Conservation (phyloP, 768 basidiomycete species). For the Boletus coccyginus region DNA sequence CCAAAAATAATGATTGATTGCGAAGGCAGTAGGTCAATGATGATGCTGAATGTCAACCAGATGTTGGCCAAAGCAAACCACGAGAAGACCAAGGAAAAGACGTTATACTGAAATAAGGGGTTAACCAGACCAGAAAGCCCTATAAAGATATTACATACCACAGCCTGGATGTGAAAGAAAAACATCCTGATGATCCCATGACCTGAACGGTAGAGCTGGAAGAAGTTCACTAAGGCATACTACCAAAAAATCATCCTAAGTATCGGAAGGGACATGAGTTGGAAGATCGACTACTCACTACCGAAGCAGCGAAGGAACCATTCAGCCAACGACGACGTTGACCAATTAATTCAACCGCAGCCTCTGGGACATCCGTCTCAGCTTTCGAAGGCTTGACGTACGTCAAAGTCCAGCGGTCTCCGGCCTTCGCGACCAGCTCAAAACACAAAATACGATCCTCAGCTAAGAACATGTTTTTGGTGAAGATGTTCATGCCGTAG, state of each 20-base stretch:
- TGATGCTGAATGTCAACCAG: slow-evolving; percentile 95
- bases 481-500: slow-evolving; percentile 96
- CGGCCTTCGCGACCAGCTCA: slow-evolving; percentile 89
- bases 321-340: slow-evolving; percentile 97
- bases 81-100: slow-evolving; percentile 81
- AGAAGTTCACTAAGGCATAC: slow-evolving; percentile 94
- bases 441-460: slow-evolving; percentile 98
- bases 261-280: not conserved
- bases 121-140: not conserved
- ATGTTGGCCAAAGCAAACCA: slow-evolving; percentile 94
- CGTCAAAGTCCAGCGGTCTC: slow-evolving; percentile 82
- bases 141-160: slow-evolving; percentile 51
- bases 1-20: slow-evolving; percentile 63
- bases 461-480: slow-evolving; percentile 88
- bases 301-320: slow-evolving; percentile 91
- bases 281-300: slow-evolving; percentile 47
- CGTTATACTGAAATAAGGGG: slow-evolving; percentile 60
- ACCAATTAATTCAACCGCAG: slow-evolving; percentile 88
- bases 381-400: slow-evolving; percentile 96
- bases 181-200: slow-evolving; percentile 93
- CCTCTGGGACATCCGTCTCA: slow-evolving; percentile 94
- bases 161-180: slow-evolving; percentile 91
- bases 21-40: slow-evolving; percentile 80
- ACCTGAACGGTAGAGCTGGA: slow-evolving; percentile 79
- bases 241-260: slow-evolving; percentile 28